Percentiles rank a stretch among this genome's conserved stretches.
Conservation (phyloP, 2,329 filamentous ascomycete genomes). For the Ophiostoma perfectum region DNA sequence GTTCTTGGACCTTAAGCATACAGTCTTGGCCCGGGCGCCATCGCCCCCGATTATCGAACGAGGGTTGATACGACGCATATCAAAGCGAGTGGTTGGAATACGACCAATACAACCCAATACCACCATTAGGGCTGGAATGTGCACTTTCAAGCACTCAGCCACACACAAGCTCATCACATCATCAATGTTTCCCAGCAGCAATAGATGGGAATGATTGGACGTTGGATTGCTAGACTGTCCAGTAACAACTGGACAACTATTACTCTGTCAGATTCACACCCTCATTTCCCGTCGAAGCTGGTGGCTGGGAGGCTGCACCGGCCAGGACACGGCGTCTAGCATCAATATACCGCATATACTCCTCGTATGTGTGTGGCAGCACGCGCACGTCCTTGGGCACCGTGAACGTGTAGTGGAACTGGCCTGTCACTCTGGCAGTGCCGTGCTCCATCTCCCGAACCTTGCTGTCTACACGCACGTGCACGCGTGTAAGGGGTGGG, state of each 20-base stretch:
- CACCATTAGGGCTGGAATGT: too few relatives aligned
- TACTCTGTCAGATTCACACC: conserved; percentile 26
- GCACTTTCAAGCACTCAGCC: too few relatives aligned
- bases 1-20: too few relatives aligned
- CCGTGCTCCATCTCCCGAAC: conserved; percentile 62
- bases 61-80: too few relatives aligned
- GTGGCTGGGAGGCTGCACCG: conserved; percentile 27
- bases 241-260: neutral
- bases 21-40: too few relatives aligned
- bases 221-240: too few relatives aligned
- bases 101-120: too few relatives aligned
- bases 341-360: conserved; percentile 43
- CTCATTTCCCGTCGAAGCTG: neutral
- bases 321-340: conserved; percentile 38
- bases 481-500: conserved; percentile 47
- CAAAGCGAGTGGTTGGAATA: too few relatives aligned
- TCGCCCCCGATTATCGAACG: too few relatives aligned
- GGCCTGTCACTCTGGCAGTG: conserved; percentile 61
- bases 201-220: too few relatives aligned
- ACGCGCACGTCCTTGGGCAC: conserved; percentile 38
- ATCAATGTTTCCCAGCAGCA: too few relatives aligned
- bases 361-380: conserved; percentile 38
- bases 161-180: too few relatives aligned
- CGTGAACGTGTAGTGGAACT: conserved; percentile 64
- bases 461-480: conserved; percentile 66